Evolutionary conservation across 169 alveolate genomes (phyloP), one percentile per base, ranked within the genome.

Genomic region (Plasmodium sp.): DNA sequence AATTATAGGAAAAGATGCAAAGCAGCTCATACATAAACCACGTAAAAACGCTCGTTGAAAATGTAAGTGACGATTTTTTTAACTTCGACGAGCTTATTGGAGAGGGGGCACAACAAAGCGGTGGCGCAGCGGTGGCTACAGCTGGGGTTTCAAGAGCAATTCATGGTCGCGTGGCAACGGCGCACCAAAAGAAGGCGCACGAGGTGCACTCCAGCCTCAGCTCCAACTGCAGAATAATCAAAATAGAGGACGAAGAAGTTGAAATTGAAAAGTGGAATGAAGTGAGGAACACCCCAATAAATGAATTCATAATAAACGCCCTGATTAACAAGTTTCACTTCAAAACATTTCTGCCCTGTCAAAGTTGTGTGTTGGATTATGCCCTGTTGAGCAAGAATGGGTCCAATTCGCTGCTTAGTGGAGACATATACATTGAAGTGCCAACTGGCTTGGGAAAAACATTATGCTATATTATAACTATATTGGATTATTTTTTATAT

Each of bases 391-490:
- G 83, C 80, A 90, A 90, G 83, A 80, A 90, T 90, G 94, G 85
- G 62, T 90, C 94, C 1, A 80, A 41, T 43, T 90, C 91, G 16
- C 48, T 90, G 16, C 48, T 80, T 34, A 93, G 62, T 77, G 95
- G 96, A 43, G 97, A 95, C 83, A 85, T 95, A 45, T 95, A 95
- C 80, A 93, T 95, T 62, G 95, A 95, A 67, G 97, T 93, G 12
- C 97, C 97, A 18, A 95, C 97, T 27, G 97, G 97, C 1, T 80
- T 93, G 39, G 97, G 97, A 9, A 95, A 95, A 84, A 95, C 97
- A 1, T 79, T 95, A 27, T 95, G 96, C 54, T 95, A 95, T 92
- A 94, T 85, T 39, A 85, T 95, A 67, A 80, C 95, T 0, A 93
- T 95, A 31, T 54, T 94, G 74, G 95, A 95, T 82, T 95, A 95